phyloP scores from a whole-genome alignment of 331 rosid species.

The Prunus yedoensis region DNA sequence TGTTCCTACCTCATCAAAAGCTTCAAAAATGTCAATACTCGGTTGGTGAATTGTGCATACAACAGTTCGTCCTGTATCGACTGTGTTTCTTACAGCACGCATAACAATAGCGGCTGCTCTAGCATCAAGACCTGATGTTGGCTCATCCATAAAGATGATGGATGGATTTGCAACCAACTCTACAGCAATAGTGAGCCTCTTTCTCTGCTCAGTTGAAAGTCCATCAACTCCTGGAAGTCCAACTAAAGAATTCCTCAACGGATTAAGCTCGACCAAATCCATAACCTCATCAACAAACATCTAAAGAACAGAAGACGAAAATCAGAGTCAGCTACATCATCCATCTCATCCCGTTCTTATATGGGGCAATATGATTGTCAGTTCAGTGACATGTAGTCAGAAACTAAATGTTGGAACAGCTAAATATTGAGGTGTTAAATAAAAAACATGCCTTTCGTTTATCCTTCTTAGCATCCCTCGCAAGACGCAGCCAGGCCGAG shows the following conservation, averaged over 20 bases:
- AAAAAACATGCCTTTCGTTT: slow-evolving; percentile 35
- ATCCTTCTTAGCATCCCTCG: slow-evolving; percentile 32
- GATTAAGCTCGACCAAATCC: slow-evolving; percentile 56
- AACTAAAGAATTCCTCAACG: slow-evolving; percentile 46
- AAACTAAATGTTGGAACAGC: background rate
- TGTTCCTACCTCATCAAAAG: slow-evolving; percentile 53
- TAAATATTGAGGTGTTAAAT: background rate
- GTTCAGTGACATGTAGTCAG: background rate
- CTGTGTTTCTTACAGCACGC: slow-evolving; percentile 66
- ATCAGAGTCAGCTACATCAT: background rate
- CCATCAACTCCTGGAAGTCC: slow-evolving; percentile 66
- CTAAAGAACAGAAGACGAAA: slow-evolving; percentile 18
- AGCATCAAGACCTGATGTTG: slow-evolving; percentile 71
- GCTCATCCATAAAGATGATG: slow-evolving; percentile 70
- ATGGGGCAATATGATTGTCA: background rate
- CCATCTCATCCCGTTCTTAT: background rate
- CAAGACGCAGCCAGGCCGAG: slow-evolving; percentile 61
- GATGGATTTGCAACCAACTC: slow-evolving; percentile 68
- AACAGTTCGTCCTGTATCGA: slow-evolving; percentile 63
- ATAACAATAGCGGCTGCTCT: slow-evolving; percentile 73
- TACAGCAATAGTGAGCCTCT: slow-evolving; percentile 64
- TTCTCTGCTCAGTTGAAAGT: slow-evolving; percentile 60
- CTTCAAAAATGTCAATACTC: slow-evolving; percentile 64
- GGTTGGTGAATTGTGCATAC: slow-evolving; percentile 75
- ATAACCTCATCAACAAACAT: slow-evolving; percentile 58